Base-by-base conservation (phyloP, 2,329 filamentous ascomycete species). In the Colletotrichum endophyticum region DNA sequence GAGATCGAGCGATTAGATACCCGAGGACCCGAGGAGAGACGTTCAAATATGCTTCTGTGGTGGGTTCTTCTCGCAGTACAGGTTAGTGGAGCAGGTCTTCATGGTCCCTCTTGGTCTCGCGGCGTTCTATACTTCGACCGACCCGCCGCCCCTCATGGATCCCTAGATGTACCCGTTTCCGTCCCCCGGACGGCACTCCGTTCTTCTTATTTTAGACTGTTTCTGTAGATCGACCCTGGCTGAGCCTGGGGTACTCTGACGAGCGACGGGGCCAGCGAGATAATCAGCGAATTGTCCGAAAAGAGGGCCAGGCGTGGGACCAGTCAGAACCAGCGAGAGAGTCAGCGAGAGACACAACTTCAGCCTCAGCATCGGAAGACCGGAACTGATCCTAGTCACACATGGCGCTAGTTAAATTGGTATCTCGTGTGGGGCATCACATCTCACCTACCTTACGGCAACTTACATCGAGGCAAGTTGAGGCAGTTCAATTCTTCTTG, bases 151-250 rank as follows among this genome's bases (percentile, higher is more conserved):
- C n/a, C n/a, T 53, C 44, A 5, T 22, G n/a, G 5, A 22, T 22
- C n/a, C 12, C n/a, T 49, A 53, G 44, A 22, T 53, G 6, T 13
- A 22, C 44, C 44, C 6, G n/a, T 53, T 53, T 5, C 3, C n/a
- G 44, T 13, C 0, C 19, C 19, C 19, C 9, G 1, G 39, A 1
- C 19, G 19, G 5, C 39, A 49, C 8, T 3, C 3, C 5, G 39
- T 49, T n/a, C 9, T n/a, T 49, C 39, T n/a, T 49, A 49, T 49
- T 49, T 49, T 49, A 49, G 39, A 11, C 19, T 12, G 19, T n/a
- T 49, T 49, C 39, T 49, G 9, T n/a, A 49, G 39, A 49, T 49
- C 19, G 9, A n/a, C 19, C 39, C 39, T n/a, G 39, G 39, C 39
- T 4, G 9, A 49, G 19, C 6, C 39, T 49, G 39, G 39, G 39